These are phyloP conservation scores for Tubosaeta brunneosetosa DNA, from an alignment of 768 basidiomycete species.

Conservation along the genomic window DNA sequence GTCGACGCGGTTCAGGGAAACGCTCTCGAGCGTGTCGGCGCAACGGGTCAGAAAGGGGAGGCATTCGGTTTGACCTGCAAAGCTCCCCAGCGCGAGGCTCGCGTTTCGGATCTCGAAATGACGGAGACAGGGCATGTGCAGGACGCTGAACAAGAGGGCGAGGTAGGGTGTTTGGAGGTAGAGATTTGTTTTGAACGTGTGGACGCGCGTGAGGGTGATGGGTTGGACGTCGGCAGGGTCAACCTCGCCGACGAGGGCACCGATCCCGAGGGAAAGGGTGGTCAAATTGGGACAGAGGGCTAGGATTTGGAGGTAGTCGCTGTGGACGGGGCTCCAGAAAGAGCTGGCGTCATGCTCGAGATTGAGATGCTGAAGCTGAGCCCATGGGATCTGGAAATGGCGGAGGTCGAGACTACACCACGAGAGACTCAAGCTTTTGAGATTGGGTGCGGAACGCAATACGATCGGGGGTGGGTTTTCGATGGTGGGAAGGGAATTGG, in stretches of 20 bases:
- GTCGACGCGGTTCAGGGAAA: conserved; percentile 21
- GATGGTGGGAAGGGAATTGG: conserved; percentile 20
- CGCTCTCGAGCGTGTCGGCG: conserved; percentile 26
- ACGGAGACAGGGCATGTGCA: conserved; percentile 22
- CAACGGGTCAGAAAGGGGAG: conserved; percentile 25
- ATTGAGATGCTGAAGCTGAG: conserved; percentile 23
- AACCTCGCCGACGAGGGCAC: conserved; percentile 11
- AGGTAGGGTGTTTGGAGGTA: conserved; percentile 28
- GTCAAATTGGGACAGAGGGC: conserved; percentile 24
- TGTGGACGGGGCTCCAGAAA: conserved; percentile 28
- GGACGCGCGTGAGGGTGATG: conserved; percentile 25
- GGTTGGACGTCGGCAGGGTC: conserved; percentile 12
- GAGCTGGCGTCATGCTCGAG: conserved; percentile 28
- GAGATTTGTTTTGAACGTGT: conserved; percentile 24
- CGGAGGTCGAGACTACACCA: conserved; percentile 27
- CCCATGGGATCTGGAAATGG: conserved; percentile 26
- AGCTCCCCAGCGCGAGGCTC: conserved; percentile 26
- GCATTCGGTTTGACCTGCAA: conserved; percentile 24
- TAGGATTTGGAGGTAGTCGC: conserved; percentile 24
- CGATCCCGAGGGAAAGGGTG: conserved; percentile 27
- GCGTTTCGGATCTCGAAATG: conserved; percentile 27
- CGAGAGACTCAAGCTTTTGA: conserved; percentile 25
- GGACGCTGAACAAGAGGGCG: conserved; percentile 21
- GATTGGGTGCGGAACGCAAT: conserved; percentile 24
- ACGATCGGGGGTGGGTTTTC: conserved; percentile 24